phyloP scores from a whole-genome alignment of 1,139 yeast species.

The Lodderomyces pseudojiufengensis region DNA sequence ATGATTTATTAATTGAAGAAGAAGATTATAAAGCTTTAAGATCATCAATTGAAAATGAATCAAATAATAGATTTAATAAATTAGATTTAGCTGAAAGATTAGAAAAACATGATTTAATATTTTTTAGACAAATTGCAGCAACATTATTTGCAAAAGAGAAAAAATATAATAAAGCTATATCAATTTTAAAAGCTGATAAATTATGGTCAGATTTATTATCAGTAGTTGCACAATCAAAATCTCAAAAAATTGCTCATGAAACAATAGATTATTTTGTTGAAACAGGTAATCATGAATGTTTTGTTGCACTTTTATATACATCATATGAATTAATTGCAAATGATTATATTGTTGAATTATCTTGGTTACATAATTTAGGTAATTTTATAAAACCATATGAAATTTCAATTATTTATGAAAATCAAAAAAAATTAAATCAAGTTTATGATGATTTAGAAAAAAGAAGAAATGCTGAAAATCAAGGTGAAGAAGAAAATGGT shows the following conservation, averaged over 20 bases:
- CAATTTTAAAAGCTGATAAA: conserved; percentile 86
- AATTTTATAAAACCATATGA: conserved; percentile 88
- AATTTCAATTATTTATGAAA: conserved; percentile 79
- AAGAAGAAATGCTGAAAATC: conserved; percentile 59
- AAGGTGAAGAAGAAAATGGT: conserved; percentile 45
- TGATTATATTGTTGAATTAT: conserved; percentile 82
- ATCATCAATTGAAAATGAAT: conserved; percentile 72
- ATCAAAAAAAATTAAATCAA: conserved; percentile 61
- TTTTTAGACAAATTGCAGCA: conserved; percentile 96
- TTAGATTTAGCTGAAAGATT: conserved; percentile 88
- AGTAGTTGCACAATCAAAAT: conserved; percentile 83
- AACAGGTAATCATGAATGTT: conserved; percentile 94
- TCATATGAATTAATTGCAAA: conserved; percentile 77
- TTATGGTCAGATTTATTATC: conserved; percentile 93
- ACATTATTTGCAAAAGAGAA: conserved; percentile 89
- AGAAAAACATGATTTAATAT: conserved; percentile 85
- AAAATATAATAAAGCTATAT: conserved; percentile 87
- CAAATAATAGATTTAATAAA: conserved; percentile 88
- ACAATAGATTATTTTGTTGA: conserved; percentile 89
- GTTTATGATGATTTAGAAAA: conserved; percentile 67
- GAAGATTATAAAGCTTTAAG: conserved; percentile 89
- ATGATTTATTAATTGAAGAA: conserved; percentile 91
- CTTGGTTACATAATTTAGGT: conserved; percentile 82
- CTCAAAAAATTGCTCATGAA: conserved; percentile 82
- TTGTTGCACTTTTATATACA: conserved; percentile 83